phyloP scores from a whole-genome alignment of 306 rosid species.

The Heteromeles arbutifolia region DNA sequence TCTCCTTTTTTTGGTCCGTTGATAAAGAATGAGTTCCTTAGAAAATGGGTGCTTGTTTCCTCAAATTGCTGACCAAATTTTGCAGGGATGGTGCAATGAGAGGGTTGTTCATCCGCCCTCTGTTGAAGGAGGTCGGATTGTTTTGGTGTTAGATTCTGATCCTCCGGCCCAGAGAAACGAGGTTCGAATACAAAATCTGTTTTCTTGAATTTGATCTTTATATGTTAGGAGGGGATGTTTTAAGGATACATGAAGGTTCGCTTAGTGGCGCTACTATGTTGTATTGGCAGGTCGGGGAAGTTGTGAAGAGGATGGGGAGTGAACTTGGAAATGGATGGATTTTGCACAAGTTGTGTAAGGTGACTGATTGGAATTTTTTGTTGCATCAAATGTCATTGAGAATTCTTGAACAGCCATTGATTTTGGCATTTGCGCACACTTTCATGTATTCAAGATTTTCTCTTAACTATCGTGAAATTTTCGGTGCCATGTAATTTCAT shows the following conservation, averaged over 20 bases:
- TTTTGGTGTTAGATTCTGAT: constrained; percentile 51
- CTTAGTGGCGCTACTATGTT: neutral
- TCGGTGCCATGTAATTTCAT: neutral
- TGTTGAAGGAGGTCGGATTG: constrained; percentile 30
- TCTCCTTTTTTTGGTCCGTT: neutral
- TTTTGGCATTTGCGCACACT: neutral
- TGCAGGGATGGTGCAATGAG: constrained; percentile 67
- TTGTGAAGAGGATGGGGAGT: constrained; percentile 67
- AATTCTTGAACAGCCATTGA: neutral
- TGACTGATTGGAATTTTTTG: constrained; percentile 2
- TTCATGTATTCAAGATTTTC: neutral
- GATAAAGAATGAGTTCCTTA: too few relatives aligned
- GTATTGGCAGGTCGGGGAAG: constrained; percentile 50
- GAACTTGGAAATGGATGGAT: constrained; percentile 77
- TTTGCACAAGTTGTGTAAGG: constrained; percentile 57
- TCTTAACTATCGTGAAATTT: neutral
- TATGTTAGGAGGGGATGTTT: neutral
- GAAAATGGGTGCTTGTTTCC: constrained; percentile 1
- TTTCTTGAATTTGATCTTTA: neutral
- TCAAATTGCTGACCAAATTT: neutral
- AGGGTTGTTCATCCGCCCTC: constrained; percentile 29
- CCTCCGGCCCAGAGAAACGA: constrained; percentile 53
- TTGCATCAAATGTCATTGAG: neutral
- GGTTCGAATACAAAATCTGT: constrained; percentile 22
- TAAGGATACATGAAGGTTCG: neutral